Evolutionary conservation across 1,284 basidiomycete species (phyloP), one percentile per base, ranked within the genome.

Genomic region (Ustilago crameri): DNA sequence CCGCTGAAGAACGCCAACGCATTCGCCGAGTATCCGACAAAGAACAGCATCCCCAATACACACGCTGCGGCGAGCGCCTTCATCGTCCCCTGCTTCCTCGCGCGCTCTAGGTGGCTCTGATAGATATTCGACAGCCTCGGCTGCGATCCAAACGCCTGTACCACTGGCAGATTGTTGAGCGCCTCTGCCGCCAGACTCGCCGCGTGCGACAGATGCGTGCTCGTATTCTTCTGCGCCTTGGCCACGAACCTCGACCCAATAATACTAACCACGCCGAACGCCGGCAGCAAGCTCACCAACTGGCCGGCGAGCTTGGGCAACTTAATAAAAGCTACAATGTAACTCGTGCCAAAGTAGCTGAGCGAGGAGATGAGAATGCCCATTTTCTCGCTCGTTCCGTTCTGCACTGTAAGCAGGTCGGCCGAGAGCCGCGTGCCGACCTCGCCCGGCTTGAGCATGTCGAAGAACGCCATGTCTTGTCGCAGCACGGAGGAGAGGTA

Each of bases 401-500:
- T 75, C 50, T 80, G 78, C 18, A 80, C 70, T 18, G 72, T 65
- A 24, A 76, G 37, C 38, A 80, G 56, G 32, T 80, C 74, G 8
- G 72, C 74, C 17, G 60, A 63, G 20, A 80, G 72, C 9, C 66
- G 61, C 34, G 75, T 76, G 12, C 65, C 74, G 22, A 78, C 69
- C 34, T 74, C 74, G 17, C 75, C 78, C 4, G 78, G 72, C 37
- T 71, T 47, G 34, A 76, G 66, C 23, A 41, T 62, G 58, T 82
- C 78, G 49, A 78, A 80, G 51, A 74, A 81, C 18, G 76, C 52
- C 72, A 79, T 77, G 61, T 86, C 85, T 55, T 86, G 85, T 8
- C 84, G 79, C 2, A 86, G 76, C 9, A 86, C 82, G 4, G 85
- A 78, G 32, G 79, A 76, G 9, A 86, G 82, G 50, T 86, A 86